phyloP scores from a whole-genome alignment of 202 grass and related monocot genomes.

The Zizania palustris region DNA sequence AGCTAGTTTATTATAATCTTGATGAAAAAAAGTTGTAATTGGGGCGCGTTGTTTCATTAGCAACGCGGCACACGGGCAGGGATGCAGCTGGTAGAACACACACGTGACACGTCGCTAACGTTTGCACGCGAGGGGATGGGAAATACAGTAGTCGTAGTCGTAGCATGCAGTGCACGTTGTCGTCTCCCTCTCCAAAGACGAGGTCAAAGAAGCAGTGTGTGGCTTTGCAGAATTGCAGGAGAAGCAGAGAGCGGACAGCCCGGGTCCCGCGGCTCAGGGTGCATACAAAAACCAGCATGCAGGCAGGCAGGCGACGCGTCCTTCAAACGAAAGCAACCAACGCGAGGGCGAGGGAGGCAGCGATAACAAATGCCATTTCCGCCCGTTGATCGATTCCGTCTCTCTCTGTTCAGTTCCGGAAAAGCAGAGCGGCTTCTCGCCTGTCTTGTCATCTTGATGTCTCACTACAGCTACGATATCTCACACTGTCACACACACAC shows the following conservation, averaged over 20 bases:
- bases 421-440: constrained; percentile 37
- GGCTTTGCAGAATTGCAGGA: background rate
- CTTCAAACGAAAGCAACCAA: constrained; percentile 17
- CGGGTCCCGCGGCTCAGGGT: background rate
- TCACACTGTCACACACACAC: background rate
- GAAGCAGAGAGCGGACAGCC: background rate
- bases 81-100: background rate
- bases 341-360: background rate
- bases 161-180: no score
- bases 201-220: constrained; percentile 6
- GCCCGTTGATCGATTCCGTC: background rate
- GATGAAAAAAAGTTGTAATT: no score
- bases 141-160: no score
- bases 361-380: background rate
- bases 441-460: constrained; percentile 36
- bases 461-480: background rate
- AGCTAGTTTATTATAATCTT: no score
- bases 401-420: background rate
- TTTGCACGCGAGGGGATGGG: background rate
- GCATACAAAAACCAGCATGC: constrained; percentile 1
- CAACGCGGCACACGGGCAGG: background rate
- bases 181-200: background rate
- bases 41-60: no score
- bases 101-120: background rate
- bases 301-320: constrained; percentile 24